Evolutionary conservation across 2,329 filamentous ascomycete species (phyloP), one percentile per base, ranked within the genome.

Genomic region (Helminthosporium solani): DNA sequence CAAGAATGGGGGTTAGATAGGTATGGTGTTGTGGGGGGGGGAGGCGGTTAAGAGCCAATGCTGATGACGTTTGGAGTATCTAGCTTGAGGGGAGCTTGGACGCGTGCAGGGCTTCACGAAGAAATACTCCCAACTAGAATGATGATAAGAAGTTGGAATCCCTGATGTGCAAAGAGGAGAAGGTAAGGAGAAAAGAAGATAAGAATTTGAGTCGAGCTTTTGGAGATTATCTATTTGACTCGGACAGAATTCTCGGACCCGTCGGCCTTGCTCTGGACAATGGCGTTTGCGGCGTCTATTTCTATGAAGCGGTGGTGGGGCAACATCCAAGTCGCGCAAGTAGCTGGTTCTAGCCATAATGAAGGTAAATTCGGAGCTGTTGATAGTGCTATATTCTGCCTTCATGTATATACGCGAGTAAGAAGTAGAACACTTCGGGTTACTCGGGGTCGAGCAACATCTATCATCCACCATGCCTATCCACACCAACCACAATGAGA

Each of bases 21-120:
- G 21, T 36, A n/a, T n/a, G n/a, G n/a, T n/a, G n/a, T n/a, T n/a
- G n/a, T n/a, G n/a, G n/a, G 25, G 25, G 25, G 25, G 25, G 25
- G 25, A 4, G 6, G 28, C 14, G 28, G 28, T 31, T 12, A 14
- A 6, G 28, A 31, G 28, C 28, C 21, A 8, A 20, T 15, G n/a
- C n/a, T 23, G 36, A 39, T 39, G 36, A 39, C 36, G 36, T 28
- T 39, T n/a, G 6, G 36, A 23, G 16, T 11, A 39, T 21, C 36
- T 39, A n/a, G n/a, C n/a, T n/a, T n/a, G 3, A 14, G 9, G 23
- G 9, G 15, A 35, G 33, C 33, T 35, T 19, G 33, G 33, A 35
- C 16, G 16, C 19, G 33, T 35, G 16, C 28, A 12, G 28, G 28
- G 33, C 9, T 19, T 8, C 33, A 15, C 3, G 33, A 21, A 6